Conservation (phyloP, 305 asterid genomes). For the Fraxinus paxiana region DNA sequence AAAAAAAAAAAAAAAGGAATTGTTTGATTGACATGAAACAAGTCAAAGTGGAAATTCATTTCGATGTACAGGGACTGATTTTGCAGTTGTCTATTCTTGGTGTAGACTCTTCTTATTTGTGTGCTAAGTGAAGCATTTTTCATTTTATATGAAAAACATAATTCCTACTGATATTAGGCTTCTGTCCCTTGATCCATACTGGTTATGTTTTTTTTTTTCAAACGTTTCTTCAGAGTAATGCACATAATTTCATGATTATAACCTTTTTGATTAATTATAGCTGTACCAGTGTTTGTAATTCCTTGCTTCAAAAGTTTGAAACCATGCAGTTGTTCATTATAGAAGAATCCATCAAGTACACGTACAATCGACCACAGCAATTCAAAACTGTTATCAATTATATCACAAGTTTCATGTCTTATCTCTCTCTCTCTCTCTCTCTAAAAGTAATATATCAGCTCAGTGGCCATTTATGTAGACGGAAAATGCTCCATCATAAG, state of each 20-base stretch:
- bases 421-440: background rate
- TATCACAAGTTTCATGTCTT: background rate
- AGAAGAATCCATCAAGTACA: background rate
- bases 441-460: background rate
- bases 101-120: background rate
- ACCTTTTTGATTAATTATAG: background rate
- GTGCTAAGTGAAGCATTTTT: background rate
- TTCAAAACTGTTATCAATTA: background rate
- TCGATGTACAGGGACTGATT: background rate
- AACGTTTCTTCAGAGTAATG: background rate
- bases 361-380: background rate
- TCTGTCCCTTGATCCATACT: background rate
- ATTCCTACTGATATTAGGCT: background rate
- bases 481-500: background rate
- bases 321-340: background rate
- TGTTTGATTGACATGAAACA: background rate
- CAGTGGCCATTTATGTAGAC: background rate
- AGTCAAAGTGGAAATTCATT: background rate
- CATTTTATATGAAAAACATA: background rate
- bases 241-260: background rate
- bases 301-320: background rate
- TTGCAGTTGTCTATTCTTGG: background rate
- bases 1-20: background rate
- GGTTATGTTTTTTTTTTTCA: background rate
- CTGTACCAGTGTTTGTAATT: background rate